Conservation (phyloP, 2,329 filamentous ascomycete genomes). For the Coniella vitis region DNA sequence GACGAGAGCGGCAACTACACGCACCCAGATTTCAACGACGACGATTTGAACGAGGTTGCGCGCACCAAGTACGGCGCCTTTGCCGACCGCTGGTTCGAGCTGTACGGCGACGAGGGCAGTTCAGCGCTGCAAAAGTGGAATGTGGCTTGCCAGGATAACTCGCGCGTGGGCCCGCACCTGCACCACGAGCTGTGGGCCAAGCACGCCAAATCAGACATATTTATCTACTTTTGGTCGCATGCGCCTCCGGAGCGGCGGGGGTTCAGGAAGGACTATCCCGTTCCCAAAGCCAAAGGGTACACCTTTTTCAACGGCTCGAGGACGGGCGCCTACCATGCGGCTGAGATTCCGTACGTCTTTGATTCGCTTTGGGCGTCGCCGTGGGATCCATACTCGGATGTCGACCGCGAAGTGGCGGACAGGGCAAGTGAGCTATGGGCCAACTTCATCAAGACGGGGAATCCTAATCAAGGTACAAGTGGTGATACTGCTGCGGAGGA, state of each 20-base stretch:
- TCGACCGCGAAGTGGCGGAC: not conserved
- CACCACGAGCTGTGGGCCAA: constrained; percentile 20
- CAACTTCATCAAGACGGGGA: not conserved
- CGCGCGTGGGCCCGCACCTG: not conserved
- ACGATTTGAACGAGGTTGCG: constrained; percentile 16
- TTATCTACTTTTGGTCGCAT: constrained; percentile 25
- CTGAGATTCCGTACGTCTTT: not conserved
- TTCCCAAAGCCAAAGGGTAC: not conserved
- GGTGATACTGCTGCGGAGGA: not conserved
- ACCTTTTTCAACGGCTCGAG: not conserved
- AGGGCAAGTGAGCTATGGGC: not conserved
- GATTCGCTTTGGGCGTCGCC: not conserved
- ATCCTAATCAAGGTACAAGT: not conserved
- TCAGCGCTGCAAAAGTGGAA: constrained; percentile 22
- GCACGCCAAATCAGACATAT: constrained; percentile 21
- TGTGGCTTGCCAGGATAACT: constrained; percentile 16
- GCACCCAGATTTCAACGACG: constrained; percentile 4
- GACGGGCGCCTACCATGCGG: not conserved
- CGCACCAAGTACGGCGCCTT: not conserved
- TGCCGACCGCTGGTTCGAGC: constrained; percentile 15
- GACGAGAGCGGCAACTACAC: constrained; percentile 11
- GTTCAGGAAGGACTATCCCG: not conserved
- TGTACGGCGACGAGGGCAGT: constrained; percentile 22
- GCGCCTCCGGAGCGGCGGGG: constrained; percentile 20
- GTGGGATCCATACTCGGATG: not conserved